A percentile compares a stretch with the other conserved stretches of the same genome.
Evolutionary conservation across 768 basidiomycete genomes (phyloP).

Genomic region (Boletus tomentosulus): DNA sequence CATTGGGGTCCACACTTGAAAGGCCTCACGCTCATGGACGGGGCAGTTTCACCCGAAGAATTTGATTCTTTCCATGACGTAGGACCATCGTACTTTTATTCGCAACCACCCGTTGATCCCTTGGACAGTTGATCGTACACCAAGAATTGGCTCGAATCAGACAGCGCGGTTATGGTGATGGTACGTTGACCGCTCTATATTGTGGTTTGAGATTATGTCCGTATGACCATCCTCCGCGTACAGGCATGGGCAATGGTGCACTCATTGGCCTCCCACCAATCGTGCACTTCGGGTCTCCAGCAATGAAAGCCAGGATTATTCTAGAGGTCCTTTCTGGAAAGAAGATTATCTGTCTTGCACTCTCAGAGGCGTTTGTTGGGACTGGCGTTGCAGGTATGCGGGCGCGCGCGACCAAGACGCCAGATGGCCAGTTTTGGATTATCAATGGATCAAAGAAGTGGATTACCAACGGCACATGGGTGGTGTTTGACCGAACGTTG

Average conservation of each 20-base stretch:
- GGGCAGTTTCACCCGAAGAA: background rate
- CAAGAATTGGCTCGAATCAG: background rate
- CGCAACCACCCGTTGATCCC: background rate
- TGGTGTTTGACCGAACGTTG: background rate
- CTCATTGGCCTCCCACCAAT: background rate
- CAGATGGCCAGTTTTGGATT: conserved; percentile 81
- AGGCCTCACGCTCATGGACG: background rate
- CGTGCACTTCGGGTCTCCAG: background rate
- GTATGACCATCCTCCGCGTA: background rate
- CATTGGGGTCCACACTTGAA: background rate
- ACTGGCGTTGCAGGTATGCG: conserved; percentile 79
- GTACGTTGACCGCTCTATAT: background rate
- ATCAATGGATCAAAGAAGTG: conserved; percentile 85
- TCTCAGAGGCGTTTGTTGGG: background rate
- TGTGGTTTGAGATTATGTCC: background rate
- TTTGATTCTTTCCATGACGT: background rate
- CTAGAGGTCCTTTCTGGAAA: background rate
- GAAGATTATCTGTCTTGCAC: background rate
- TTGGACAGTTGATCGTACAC: background rate
- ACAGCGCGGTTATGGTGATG: background rate
- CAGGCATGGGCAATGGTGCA: background rate
- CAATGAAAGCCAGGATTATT: background rate
- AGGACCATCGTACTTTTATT: background rate
- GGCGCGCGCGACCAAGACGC: conserved; percentile 73
- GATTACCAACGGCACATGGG: conserved; percentile 73